Percentiles rank a stretch among this genome's conserved stretches.
Evolutionary conservation across 495 filamentous ascomycete species (phyloP).

Genomic region (Trichoderma reesei): DNA sequence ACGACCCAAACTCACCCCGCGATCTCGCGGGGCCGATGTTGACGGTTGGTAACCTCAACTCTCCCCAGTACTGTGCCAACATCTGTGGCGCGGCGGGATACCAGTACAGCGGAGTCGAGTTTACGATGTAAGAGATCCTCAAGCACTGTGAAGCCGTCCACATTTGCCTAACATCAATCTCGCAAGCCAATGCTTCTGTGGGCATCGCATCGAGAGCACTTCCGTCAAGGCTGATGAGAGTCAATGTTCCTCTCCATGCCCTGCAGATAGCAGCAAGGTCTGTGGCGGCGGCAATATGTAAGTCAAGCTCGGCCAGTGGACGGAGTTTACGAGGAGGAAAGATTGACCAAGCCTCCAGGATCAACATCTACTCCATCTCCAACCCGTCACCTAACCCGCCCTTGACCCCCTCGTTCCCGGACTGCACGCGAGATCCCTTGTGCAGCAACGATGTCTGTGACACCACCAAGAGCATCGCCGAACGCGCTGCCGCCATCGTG

Average conservation of each 20-base stretch:
- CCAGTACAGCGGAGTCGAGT: not conserved
- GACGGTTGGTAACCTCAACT: constrained; percentile 3
- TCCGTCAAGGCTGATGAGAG: constrained; percentile 2
- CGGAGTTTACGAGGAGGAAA: not conserved
- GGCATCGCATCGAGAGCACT: not conserved
- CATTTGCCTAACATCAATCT: not conserved
- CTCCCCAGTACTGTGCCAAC: constrained; percentile 2
- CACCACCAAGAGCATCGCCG: constrained; percentile 30
- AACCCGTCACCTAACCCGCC: not conserved
- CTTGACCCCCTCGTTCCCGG: constrained; percentile 18
- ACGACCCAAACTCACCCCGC: not conserved
- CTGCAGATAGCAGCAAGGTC: not conserved
- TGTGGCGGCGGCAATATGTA: not conserved
- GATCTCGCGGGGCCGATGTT: not conserved
- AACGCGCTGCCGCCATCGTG: constrained; percentile 34
- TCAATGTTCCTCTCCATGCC: not conserved
- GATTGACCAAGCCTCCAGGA: not conserved
- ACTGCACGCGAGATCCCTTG: constrained; percentile 26
- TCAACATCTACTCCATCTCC: not conserved
- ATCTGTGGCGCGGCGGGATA: not conserved
- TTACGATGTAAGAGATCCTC: not conserved
- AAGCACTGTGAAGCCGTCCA: not conserved
- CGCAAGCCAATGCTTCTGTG: not conserved
- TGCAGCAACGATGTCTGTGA: constrained; percentile 38
- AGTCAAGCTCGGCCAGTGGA: not conserved